Conservation (phyloP, 768 basidiomycete species). For the Tubosaeta sp. region DNA sequence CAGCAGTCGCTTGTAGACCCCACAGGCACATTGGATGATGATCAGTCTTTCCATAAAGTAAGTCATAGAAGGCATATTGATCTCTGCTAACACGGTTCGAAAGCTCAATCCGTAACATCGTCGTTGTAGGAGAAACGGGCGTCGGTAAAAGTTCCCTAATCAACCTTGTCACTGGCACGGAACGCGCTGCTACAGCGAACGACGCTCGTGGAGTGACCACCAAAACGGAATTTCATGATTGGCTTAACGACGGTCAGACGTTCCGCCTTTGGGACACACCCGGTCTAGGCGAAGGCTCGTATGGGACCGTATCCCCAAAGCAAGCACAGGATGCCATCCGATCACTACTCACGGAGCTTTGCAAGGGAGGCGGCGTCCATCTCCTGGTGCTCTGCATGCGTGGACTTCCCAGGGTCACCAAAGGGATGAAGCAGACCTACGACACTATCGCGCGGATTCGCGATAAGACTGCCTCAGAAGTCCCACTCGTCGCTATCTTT, state of each 20-base stretch:
- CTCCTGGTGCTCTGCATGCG: conserved; percentile 27
- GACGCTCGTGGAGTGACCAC: conserved; percentile 23
- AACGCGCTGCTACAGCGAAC: conserved; percentile 21
- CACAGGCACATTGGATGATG: conserved; percentile 5
- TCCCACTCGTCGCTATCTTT: conserved; percentile 25
- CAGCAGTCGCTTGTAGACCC: neutral
- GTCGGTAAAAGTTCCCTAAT: conserved; percentile 31
- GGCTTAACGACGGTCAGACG: conserved; percentile 11
- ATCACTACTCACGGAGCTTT: conserved; percentile 21
- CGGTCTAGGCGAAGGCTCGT: conserved; percentile 28
- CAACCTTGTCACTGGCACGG: conserved; percentile 25
- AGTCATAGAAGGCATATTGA: neutral
- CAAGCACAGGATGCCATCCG: conserved; percentile 24
- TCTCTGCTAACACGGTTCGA: conserved; percentile 4
- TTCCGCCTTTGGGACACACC: conserved; percentile 32
- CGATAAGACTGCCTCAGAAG: conserved; percentile 11
- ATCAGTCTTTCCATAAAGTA: conserved; percentile 6
- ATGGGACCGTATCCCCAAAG: conserved; percentile 20
- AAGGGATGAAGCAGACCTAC: conserved; percentile 27
- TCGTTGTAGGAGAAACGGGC: conserved; percentile 28
- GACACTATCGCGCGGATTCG: conserved; percentile 19
- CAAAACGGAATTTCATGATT: conserved; percentile 17
- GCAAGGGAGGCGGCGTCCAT: conserved; percentile 19
- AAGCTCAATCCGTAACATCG: conserved; percentile 23
- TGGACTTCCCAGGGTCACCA: conserved; percentile 23